Conservation (phyloP, 2,329 filamentous ascomycete genomes). For the Colletotrichum nymphaeae region DNA sequence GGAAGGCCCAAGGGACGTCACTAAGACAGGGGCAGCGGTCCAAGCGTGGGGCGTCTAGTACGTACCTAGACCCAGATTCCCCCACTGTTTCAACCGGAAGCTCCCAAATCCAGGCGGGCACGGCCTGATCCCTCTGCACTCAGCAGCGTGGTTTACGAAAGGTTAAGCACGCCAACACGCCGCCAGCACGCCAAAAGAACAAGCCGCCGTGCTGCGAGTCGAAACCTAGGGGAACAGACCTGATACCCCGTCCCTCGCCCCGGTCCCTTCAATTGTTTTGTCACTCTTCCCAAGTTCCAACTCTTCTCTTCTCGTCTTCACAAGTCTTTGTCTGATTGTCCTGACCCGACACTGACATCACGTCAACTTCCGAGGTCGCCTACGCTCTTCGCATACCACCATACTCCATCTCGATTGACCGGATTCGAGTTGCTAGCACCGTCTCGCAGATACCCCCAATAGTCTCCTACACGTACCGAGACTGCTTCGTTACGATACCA, state of each 20-base stretch:
- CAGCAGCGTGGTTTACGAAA: constrained; percentile 12
- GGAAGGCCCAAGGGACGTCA: constrained; percentile 14
- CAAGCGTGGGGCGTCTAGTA: constrained; percentile 11
- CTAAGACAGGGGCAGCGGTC: constrained; percentile 19
- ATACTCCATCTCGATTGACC: neutral
- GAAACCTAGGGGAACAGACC: constrained; percentile 33
- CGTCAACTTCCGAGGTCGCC: neutral
- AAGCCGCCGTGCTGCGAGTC: constrained; percentile 18
- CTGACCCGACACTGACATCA: neutral
- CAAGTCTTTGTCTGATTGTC: neutral
- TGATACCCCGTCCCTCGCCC: constrained; percentile 8
- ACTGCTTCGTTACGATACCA: neutral
- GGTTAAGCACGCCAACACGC: neutral
- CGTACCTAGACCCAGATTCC: neutral
- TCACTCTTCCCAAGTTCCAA: neutral
- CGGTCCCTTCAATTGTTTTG: neutral
- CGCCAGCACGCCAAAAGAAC: neutral
- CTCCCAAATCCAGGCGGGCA: constrained; percentile 3
- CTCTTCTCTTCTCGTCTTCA: neutral
- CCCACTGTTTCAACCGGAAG: constrained; percentile 26
- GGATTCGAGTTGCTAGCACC: neutral
- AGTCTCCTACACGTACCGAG: neutral
- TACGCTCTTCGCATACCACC: neutral
- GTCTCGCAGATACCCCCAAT: neutral
- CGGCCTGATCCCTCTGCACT: neutral